Evolutionary conservation across 2,329 filamentous ascomycete genomes (phyloP).

Genomic region (Botrytis porri): DNA sequence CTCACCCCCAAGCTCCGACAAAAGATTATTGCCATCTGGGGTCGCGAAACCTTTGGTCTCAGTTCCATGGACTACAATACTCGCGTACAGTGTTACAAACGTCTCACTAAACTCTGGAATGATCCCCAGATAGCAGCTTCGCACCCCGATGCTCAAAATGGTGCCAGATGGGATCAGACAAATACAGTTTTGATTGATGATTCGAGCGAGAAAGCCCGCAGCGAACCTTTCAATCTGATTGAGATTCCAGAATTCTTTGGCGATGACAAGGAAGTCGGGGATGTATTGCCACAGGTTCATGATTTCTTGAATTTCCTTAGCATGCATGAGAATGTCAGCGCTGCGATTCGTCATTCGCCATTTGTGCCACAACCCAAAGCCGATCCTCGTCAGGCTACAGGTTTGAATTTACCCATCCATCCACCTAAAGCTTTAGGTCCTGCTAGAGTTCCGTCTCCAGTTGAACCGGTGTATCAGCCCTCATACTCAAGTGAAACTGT

Average conservation of each 20-base stretch:
- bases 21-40: slow-evolving; percentile 70
- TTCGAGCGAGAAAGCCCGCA: slow-evolving; percentile 72
- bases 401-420: slow-evolving; percentile 11
- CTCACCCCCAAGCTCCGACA: slow-evolving; percentile 53
- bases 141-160: slow-evolving; percentile 43
- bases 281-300: slow-evolving; percentile 56
- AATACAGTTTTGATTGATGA: slow-evolving; percentile 94
- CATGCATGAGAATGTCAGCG: slow-evolving; percentile 58
- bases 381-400: slow-evolving; percentile 14
- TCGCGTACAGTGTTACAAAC: slow-evolving; percentile 88
- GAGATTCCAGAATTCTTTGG: slow-evolving; percentile 74
- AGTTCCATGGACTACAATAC: slow-evolving; percentile 58
- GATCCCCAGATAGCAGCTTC: slow-evolving; percentile 44
- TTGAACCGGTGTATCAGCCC: neutral
- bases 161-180: slow-evolving; percentile 66
- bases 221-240: slow-evolving; percentile 80
- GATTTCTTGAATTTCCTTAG: slow-evolving; percentile 58
- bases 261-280: slow-evolving; percentile 40
- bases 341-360: slow-evolving; percentile 52
- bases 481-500: slow-evolving; percentile 3
- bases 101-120: slow-evolving; percentile 70
- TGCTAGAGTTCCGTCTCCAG: neutral
- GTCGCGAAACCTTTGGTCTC: slow-evolving; percentile 72
- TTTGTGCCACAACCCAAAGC: slow-evolving; percentile 42
- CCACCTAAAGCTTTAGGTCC: slow-evolving; percentile 2